Conservation (phyloP, 2,329 filamentous ascomycete genomes). For the Arachnomyces sp. region DNA sequence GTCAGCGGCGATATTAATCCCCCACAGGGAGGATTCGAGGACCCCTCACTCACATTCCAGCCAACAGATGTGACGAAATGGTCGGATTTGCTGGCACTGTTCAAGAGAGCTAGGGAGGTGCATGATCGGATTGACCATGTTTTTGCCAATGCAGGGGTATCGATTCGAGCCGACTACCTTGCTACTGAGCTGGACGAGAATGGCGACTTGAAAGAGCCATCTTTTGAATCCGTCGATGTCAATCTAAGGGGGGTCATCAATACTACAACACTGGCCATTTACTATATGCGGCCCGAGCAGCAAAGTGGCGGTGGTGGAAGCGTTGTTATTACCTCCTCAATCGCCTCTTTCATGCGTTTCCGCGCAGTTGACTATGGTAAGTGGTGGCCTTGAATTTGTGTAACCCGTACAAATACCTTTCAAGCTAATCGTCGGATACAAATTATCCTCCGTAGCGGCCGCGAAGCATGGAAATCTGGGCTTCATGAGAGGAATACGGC, state of each 20-base stretch:
- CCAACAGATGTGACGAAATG: slow-evolving; percentile 44
- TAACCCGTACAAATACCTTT: neutral
- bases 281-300: slow-evolving; percentile 43
- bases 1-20: slow-evolving; percentile 46
- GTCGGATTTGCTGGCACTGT: slow-evolving; percentile 43
- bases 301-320: slow-evolving; percentile 36
- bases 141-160: slow-evolving; percentile 50
- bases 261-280: slow-evolving; percentile 41
- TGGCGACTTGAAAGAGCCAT: slow-evolving; percentile 43
- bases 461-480: slow-evolving; percentile 51
- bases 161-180: slow-evolving; percentile 40
- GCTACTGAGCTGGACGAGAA: slow-evolving; percentile 40
- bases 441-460: slow-evolving; percentile 26
- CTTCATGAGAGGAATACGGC: slow-evolving; percentile 18
- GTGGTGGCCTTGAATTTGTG: too few species aligned
- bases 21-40: slow-evolving; percentile 29
- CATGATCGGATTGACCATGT: slow-evolving; percentile 40
- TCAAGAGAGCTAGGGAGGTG: slow-evolving; percentile 40
- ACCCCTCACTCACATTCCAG: slow-evolving; percentile 25
- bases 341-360: slow-evolving; percentile 44
- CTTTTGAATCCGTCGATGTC: slow-evolving; percentile 38
- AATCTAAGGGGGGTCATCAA: slow-evolving; percentile 44
- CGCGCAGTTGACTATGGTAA: slow-evolving; percentile 43
- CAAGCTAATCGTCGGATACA: slow-evolving; percentile 4
- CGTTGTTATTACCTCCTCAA: slow-evolving; percentile 47